Evolutionary conservation across 2,329 filamentous ascomycete species (phyloP).

Genomic region (Parascedosporium putredinis): DNA sequence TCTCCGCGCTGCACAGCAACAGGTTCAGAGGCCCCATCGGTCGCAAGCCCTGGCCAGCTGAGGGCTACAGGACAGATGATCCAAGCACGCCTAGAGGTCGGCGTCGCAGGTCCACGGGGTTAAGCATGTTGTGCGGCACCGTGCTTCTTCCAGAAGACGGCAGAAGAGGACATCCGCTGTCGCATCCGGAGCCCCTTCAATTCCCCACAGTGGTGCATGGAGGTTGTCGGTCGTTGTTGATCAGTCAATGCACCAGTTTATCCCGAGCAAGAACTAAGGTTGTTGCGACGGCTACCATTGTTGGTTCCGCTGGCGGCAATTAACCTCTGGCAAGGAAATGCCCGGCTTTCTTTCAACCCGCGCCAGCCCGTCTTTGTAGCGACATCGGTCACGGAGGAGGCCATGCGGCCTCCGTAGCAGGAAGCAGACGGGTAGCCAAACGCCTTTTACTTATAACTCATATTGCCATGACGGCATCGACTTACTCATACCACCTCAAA

Average conservation of each 20-base stretch:
- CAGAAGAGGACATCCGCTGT: not conserved
- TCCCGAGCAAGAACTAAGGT: too few species aligned
- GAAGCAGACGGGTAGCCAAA: too few species aligned
- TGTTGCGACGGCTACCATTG: not conserved
- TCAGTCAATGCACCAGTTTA: constrained; percentile 1
- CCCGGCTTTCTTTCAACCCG: not conserved
- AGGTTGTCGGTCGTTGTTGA: not conserved
- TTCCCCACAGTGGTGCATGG: not conserved
- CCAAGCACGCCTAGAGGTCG: not conserved
- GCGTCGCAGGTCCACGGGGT: not conserved
- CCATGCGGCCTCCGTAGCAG: too few species aligned
- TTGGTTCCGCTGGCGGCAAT: not conserved
- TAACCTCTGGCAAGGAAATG: not conserved
- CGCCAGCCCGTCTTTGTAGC: not conserved
- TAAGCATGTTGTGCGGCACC: not conserved
- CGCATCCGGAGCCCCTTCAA: not conserved
- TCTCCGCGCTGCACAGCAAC: too few species aligned
- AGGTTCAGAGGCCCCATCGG: too few species aligned
- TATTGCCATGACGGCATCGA: too few species aligned
- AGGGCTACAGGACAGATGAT: too few species aligned
- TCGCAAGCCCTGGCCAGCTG: too few species aligned
- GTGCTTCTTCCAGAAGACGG: not conserved
- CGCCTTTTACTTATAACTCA: too few species aligned
- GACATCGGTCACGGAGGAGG: not conserved
- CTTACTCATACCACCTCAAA: too few species aligned